Conservation (phyloP, 805 yeast genomes). For the Lipomyces spencermartinsiae region DNA sequence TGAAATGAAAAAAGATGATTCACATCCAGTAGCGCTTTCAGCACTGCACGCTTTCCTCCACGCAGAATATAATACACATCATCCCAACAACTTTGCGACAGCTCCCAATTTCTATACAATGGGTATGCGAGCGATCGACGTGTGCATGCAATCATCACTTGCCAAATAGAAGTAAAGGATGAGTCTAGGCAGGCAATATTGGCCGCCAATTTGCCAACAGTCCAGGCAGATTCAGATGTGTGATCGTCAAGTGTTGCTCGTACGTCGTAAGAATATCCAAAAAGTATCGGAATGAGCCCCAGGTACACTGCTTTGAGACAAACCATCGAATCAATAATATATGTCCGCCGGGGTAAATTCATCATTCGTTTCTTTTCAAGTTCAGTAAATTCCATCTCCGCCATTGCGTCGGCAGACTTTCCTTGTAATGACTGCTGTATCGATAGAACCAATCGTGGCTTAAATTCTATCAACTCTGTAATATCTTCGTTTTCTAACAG, state of each 20-base stretch:
- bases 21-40: conserved; percentile 63
- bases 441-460: conserved; percentile 32
- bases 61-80: conserved; percentile 71
- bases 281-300: conserved; percentile 69
- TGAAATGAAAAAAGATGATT: conserved; percentile 81
- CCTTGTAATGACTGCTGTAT: conserved; percentile 18
- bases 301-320: conserved; percentile 64
- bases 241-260: conserved; percentile 74
- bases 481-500: conserved; percentile 61
- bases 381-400: conserved; percentile 57
- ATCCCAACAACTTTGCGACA: conserved; percentile 70
- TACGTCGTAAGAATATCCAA: conserved; percentile 75
- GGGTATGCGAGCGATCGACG: conserved; percentile 83
- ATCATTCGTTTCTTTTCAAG: conserved; percentile 72
- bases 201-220: conserved; percentile 84
- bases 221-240: conserved; percentile 91
- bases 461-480: conserved; percentile 57
- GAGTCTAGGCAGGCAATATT: conserved; percentile 74
- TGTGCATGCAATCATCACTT: conserved; percentile 64
- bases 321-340: conserved; percentile 53
- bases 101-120: conserved; percentile 70
- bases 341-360: conserved; percentile 67
- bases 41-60: conserved; percentile 70
- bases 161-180: conserved; percentile 53
- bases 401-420: conserved; percentile 4